phyloP scores from a whole-genome alignment of 2,329 filamentous ascomycete species.

The Endothia cerciana region DNA sequence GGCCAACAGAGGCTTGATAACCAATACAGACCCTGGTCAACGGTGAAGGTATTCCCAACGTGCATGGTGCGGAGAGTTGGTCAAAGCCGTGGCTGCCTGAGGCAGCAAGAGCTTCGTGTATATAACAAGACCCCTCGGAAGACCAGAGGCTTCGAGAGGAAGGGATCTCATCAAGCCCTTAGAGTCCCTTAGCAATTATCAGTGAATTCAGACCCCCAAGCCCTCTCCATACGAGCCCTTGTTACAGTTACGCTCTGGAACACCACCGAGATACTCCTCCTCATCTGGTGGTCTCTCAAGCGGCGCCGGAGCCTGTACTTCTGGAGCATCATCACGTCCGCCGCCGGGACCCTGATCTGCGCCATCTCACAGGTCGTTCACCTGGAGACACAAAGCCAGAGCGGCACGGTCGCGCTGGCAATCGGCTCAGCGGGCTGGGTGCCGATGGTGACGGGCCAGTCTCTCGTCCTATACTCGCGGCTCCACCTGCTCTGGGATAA shows the following conservation, averaged over 20 bases:
- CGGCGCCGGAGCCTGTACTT: constrained; percentile 15
- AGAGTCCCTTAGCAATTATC: too few relatives aligned
- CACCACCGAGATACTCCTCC: constrained; percentile 19
- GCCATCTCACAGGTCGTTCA: constrained; percentile 19
- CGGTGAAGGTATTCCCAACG: too few relatives aligned
- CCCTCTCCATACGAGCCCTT: too few relatives aligned
- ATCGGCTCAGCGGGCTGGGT: constrained; percentile 48
- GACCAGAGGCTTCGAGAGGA: too few relatives aligned
- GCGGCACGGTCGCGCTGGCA: constrained; percentile 1
- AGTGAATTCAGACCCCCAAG: too few relatives aligned
- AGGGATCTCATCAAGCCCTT: too few relatives aligned
- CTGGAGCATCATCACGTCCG: constrained; percentile 18
- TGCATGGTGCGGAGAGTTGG: too few relatives aligned
- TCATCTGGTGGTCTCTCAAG: constrained; percentile 20
- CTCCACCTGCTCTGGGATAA: constrained; percentile 61
- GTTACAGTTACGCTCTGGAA: constrained; percentile 21
- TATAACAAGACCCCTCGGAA: too few relatives aligned
- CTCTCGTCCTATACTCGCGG: constrained; percentile 61
- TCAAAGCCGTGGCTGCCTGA: too few relatives aligned
- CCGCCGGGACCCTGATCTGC: constrained; percentile 16
- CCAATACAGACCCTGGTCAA: too few relatives aligned
- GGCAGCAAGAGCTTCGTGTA: too few relatives aligned
- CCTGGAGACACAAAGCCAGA: constrained; percentile 5
- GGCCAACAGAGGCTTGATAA: too few relatives aligned
- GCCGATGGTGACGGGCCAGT: constrained; percentile 61